A percentile compares a stretch with the other conserved stretches of the same genome.
phyloP scores from a whole-genome alignment of 495 filamentous ascomycete species.

The Podospora sp. region DNA sequence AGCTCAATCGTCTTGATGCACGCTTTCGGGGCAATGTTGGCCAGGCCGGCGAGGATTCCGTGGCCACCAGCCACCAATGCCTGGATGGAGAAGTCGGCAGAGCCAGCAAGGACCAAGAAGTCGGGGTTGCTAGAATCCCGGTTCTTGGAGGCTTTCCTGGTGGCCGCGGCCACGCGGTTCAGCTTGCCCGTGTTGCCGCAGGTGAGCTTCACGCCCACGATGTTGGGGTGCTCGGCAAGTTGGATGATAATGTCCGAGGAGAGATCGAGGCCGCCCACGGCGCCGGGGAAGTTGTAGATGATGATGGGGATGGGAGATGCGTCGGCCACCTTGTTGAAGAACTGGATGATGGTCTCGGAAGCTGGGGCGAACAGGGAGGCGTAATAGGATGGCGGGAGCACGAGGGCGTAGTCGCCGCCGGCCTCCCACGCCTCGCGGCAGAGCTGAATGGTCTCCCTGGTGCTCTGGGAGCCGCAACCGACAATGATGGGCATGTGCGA shows the following conservation, averaged over 20 bases:
- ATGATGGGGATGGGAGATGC: slow-evolving; percentile 83
- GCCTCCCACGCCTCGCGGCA: slow-evolving; percentile 75
- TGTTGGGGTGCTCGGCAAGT: slow-evolving; percentile 78
- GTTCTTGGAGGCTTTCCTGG: slow-evolving; percentile 69
- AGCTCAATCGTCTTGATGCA: slow-evolving; percentile 73
- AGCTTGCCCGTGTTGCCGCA: slow-evolving; percentile 96
- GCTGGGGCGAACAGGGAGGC: slow-evolving; percentile 57
- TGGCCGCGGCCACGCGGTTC: slow-evolving; percentile 76
- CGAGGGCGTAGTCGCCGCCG: slow-evolving; percentile 86
- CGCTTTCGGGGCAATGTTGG: slow-evolving; percentile 79
- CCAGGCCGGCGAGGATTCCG: slow-evolving; percentile 82
- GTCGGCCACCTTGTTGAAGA: slow-evolving; percentile 77
- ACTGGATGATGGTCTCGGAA: slow-evolving; percentile 71
- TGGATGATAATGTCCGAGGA: slow-evolving; percentile 76
- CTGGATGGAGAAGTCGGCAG: slow-evolving; percentile 86
- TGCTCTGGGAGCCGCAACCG: slow-evolving; percentile 82
- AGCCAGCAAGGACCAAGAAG: slow-evolving; percentile 85
- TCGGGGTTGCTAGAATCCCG: slow-evolving; percentile 60
- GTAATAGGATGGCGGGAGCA: slow-evolving; percentile 90
- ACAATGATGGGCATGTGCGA: slow-evolving; percentile 79
- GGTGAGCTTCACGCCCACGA: slow-evolving; percentile 88
- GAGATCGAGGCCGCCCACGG: slow-evolving; percentile 78
- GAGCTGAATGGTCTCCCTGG: slow-evolving; percentile 79
- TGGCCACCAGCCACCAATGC: slow-evolving; percentile 81
- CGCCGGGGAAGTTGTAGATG: slow-evolving; percentile 93